phyloP scores from a whole-genome alignment of 2,329 filamentous ascomycete genomes.

The Cladosporium sp. region DNA sequence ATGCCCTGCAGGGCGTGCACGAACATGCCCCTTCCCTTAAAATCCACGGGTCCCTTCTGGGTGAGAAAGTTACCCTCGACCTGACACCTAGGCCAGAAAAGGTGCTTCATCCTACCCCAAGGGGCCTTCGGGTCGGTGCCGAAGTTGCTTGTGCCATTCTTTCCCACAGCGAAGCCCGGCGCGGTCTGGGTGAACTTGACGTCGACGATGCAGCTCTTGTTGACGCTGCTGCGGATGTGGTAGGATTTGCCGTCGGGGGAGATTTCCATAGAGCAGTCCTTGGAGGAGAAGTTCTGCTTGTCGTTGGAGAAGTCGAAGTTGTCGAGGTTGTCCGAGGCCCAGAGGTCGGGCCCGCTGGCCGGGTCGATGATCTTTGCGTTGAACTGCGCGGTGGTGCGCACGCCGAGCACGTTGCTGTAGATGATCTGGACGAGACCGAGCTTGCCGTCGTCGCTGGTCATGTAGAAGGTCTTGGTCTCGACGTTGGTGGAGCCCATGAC shows the following conservation, averaged over 20 bases:
- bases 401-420: slow-evolving; percentile 91
- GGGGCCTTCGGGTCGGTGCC: slow-evolving; percentile 81
- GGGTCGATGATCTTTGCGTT: slow-evolving; percentile 87
- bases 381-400: slow-evolving; percentile 89
- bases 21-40: slow-evolving; percentile 75
- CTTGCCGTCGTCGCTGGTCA: slow-evolving; percentile 72
- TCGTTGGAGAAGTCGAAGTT: slow-evolving; percentile 82
- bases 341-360: slow-evolving; percentile 65
- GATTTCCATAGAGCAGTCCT: slow-evolving; percentile 78
- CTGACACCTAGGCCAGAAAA: slow-evolving; percentile 86
- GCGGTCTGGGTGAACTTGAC: slow-evolving; percentile 70
- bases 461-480: slow-evolving; percentile 93
- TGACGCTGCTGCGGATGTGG: slow-evolving; percentile 84
- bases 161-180: slow-evolving; percentile 80
- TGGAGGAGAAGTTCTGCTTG: slow-evolving; percentile 77
- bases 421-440: slow-evolving; percentile 83
- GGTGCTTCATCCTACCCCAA: slow-evolving; percentile 89
- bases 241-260: slow-evolving; percentile 78
- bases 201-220: slow-evolving; percentile 77
- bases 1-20: slow-evolving; percentile 89
- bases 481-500: slow-evolving; percentile 79
- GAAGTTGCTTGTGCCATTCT: slow-evolving; percentile 76
- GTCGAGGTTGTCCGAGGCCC: slow-evolving; percentile 73
- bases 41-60: slow-evolving; percentile 72
- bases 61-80: slow-evolving; percentile 82